Evolutionary conservation across 148 eudicot species (phyloP), one percentile per base, ranked within the genome.

Genomic region (Vaccinium darrowii): DNA sequence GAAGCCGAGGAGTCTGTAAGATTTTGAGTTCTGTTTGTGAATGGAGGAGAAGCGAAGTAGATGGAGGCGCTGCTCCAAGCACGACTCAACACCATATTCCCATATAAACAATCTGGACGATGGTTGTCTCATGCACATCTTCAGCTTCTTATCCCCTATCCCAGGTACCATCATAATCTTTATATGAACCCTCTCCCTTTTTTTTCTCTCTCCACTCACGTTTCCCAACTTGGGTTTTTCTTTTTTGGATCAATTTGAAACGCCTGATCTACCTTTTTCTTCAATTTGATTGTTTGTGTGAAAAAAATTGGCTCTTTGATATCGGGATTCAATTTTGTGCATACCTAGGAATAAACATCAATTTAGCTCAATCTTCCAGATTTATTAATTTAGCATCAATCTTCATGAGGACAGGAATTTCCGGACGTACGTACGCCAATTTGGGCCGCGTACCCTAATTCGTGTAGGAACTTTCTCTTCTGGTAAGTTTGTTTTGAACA

Each of bases 71-170:
- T 85, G 86, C 73, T 83, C 89, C 10, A 63, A 88, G 58, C 88
- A 86, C 72, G 33, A 84, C 77, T 33, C 84, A 47, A 78, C 76
- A 5, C 43, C 85, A 84, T 79, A 82, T 52, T 71, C 85, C 8
- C 84, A 83, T 47, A 86, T 97, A 25, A 97, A 87, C 85, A 83
- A 92, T 86, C 89, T 97, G 60, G 99, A 97, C 82, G 98, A 97
- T 91, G 98, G 98, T 33, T 97, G 99, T 84, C 93, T 95, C 10
- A 97, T 97, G 99, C 99, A 93, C 78, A 95, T 97, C 83, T 94
- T 97, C 88, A 94, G 96, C 89, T 97, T 97, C 90, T 91, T 97
- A 80, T 91, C 92, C 87, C 99, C 98, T 23, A 94, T 97, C 69
- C 99, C 99, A 87, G 99, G 99, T 97, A 86, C 84, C 67, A 72